Evolutionary conservation across 148 eudicot genomes (phyloP).

Genomic region (Pharnaceum exiguum): DNA sequence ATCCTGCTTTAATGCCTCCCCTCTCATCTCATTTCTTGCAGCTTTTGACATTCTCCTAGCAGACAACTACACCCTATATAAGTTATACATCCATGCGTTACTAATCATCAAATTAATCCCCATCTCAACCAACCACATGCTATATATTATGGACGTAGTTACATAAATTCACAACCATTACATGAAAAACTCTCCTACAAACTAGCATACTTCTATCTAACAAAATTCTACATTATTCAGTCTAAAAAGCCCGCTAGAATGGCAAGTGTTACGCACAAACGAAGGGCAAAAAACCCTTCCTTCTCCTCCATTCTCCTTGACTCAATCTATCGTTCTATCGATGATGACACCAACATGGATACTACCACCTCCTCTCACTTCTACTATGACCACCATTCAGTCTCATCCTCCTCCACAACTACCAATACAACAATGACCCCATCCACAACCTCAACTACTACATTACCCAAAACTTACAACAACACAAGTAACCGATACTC

Average conservation of each 20-base stretch:
- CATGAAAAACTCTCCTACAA: not conserved
- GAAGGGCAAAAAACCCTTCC: slow-evolving; percentile 43
- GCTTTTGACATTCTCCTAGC: slow-evolving; percentile 30
- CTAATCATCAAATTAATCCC: not conserved
- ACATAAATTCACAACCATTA: too few species aligned
- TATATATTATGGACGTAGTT: too few species aligned
- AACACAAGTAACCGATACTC: too few species aligned
- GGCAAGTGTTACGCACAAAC: slow-evolving; percentile 1
- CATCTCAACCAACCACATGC: not conserved
- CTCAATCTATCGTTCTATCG: slow-evolving; percentile 58
- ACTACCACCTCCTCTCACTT: slow-evolving; percentile 4
- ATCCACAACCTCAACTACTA: not conserved
- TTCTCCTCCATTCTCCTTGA: slow-evolving; percentile 76
- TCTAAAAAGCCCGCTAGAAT: too few species aligned
- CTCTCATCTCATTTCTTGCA: slow-evolving; percentile 7
- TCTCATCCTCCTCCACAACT: slow-evolving; percentile 1
- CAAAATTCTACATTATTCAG: too few species aligned
- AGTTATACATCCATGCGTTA: slow-evolving; percentile 3
- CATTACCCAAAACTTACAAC: too few species aligned
- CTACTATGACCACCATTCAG: not conserved
- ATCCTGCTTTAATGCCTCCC: not conserved
- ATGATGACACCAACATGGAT: slow-evolving; percentile 14
- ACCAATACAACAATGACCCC: too few species aligned
- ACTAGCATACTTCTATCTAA: not conserved
- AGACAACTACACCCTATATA: slow-evolving; percentile 14